A percentile compares a stretch with the other conserved stretches of the same genome.
These are phyloP conservation scores for Noccaea caerulescens DNA, from an alignment of 345 rosid genomes.

Conservation along the genomic window DNA sequence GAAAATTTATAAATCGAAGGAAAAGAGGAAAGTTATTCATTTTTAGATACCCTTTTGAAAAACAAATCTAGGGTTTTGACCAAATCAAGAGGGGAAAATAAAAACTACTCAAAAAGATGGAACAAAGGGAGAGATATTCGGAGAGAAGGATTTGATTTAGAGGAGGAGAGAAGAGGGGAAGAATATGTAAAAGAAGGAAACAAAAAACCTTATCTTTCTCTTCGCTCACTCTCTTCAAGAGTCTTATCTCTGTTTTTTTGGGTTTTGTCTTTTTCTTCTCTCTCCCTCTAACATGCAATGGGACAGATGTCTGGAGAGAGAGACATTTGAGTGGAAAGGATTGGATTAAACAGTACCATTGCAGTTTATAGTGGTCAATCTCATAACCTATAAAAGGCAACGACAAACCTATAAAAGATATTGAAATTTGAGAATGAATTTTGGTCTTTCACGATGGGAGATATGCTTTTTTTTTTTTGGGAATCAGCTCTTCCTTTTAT, in stretches of 20 bases:
- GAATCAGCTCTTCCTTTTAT: conserved; percentile 17
- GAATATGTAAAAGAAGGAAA: conserved; percentile 30
- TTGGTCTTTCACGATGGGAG: conserved; percentile 34
- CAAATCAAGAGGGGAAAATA: conserved; percentile 20
- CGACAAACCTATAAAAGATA: conserved; percentile 33
- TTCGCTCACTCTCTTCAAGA: conserved; percentile 38
- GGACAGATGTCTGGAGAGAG: conserved; percentile 37
- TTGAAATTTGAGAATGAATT: conserved; percentile 23
- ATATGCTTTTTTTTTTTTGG: conserved; percentile 8
- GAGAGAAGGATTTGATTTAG: conserved; percentile 10
- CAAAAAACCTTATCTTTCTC: conserved; percentile 39
- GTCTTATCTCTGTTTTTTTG: conserved; percentile 38
- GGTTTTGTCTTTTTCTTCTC: conserved; percentile 34
- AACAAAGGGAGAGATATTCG: conserved; percentile 30
- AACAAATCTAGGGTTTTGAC: conserved; percentile 47
- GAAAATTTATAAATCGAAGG: conserved; percentile 32
- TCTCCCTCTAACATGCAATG: conserved; percentile 40
- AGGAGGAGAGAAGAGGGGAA: conserved; percentile 4
- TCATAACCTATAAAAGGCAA: conserved; percentile 40
- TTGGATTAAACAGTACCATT: conserved; percentile 23
- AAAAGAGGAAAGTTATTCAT: conserved; percentile 34
- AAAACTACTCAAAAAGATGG: conserved; percentile 10
- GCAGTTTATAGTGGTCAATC: conserved; percentile 38
- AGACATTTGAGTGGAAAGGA: conserved; percentile 28
- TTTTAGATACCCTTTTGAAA: conserved; percentile 21